These are phyloP conservation scores for Melastoma malabathricum DNA, from an alignment of 345 rosid species.

Conservation along the genomic window DNA sequence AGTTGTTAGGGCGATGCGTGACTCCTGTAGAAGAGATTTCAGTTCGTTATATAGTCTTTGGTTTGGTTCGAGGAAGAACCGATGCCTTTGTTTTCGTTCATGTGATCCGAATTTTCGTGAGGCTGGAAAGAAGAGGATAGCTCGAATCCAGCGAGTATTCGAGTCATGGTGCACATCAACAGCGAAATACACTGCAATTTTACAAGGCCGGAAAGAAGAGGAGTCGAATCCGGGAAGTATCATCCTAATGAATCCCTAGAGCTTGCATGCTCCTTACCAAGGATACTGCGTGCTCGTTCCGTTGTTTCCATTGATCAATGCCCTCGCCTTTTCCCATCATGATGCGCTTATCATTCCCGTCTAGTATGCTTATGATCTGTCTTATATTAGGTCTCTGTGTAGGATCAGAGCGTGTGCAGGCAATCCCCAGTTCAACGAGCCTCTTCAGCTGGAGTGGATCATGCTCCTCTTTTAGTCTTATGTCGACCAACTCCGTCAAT, in stretches of 20 bases:
- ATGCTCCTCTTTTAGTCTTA: slow-evolving; percentile 32
- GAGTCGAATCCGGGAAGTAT: not conserved
- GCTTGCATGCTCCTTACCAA: slow-evolving; percentile 68
- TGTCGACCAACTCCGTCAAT: slow-evolving; percentile 45
- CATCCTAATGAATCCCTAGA: slow-evolving; percentile 62
- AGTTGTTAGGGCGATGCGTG: too few species aligned
- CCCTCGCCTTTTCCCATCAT: slow-evolving; percentile 32
- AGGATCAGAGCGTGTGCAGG: slow-evolving; percentile 72
- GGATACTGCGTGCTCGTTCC: slow-evolving; percentile 44
- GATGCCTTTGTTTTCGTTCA: too few species aligned
- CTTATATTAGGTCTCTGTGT: slow-evolving; percentile 60
- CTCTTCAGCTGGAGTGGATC: slow-evolving; percentile 38
- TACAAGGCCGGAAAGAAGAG: too few species aligned
- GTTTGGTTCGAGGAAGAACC: too few species aligned
- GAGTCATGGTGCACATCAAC: slow-evolving; percentile 1
- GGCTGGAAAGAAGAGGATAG: not conserved
- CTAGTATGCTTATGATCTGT: slow-evolving; percentile 75
- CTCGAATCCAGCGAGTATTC: too few species aligned
- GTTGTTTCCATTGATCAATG: slow-evolving; percentile 46
- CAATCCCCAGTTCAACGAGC: slow-evolving; percentile 49
- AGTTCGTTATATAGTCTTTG: too few species aligned
- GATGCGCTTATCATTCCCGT: slow-evolving; percentile 52
- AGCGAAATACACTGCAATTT: not conserved
- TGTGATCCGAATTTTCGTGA: too few species aligned
- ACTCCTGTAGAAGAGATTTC: too few species aligned